phyloP scores from a whole-genome alignment of 345 rosid species.

The Eucalyptus curtisii region DNA sequence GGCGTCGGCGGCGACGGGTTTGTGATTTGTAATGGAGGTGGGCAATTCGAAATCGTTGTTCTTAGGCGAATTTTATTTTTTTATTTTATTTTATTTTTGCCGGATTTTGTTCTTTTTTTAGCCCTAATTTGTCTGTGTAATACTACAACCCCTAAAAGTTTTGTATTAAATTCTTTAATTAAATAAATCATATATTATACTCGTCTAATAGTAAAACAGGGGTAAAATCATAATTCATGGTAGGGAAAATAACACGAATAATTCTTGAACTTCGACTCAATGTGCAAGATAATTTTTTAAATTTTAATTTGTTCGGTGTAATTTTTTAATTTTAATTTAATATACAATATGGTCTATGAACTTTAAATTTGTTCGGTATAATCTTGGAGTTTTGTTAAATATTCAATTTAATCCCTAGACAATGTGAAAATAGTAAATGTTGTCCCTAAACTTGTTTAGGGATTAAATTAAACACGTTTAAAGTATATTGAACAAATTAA shows the following conservation, averaged over 20 bases:
- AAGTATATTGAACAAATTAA: too few relatives aligned
- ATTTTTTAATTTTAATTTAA: rapidly evolving
- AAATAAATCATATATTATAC: rapidly evolving
- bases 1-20: neutral
- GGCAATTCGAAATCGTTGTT: neutral
- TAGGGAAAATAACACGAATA: too few relatives aligned
- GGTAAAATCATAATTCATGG: neutral
- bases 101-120: neutral
- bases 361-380: too few relatives aligned
- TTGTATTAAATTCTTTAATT: neutral
- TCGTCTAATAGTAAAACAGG: neutral
- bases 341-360: rapidly evolving
- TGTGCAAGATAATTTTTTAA: rapidly evolving
- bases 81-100: neutral
- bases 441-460: too few relatives aligned
- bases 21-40: neutral
- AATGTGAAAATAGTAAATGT: too few relatives aligned
- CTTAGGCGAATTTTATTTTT: neutral
- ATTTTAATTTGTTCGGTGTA: too few relatives aligned
- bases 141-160: neutral
- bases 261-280: rapidly evolving
- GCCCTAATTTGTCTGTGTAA: neutral
- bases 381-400: too few relatives aligned
- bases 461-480: too few relatives aligned
- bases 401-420: too few relatives aligned